phyloP scores from a whole-genome alignment of 129 eudicot genomes.

The Chrysanthemum lavandulifolium region DNA sequence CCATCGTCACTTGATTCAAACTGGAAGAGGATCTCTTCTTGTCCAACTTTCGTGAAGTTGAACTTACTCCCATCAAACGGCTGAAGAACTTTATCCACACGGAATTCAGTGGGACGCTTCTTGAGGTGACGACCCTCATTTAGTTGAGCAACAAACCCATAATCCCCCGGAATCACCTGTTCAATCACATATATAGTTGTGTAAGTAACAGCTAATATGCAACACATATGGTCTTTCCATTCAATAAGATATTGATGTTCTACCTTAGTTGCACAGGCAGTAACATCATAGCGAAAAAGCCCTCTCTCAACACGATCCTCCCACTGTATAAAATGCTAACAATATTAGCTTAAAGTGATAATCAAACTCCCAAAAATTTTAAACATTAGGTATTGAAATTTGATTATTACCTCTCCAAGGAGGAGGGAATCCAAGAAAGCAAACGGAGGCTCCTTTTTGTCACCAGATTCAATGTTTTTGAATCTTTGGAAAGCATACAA shows the following conservation, averaged over 20 bases:
- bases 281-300: constrained; percentile 95
- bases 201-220: neutral
- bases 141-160: constrained; percentile 92
- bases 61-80: constrained; percentile 91
- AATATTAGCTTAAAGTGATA: constrained; percentile 13
- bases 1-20: constrained; percentile 83
- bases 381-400: neutral
- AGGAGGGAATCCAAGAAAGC: constrained; percentile 86
- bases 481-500: constrained; percentile 67
- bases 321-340: constrained; percentile 50
- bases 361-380: neutral
- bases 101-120: constrained; percentile 99
- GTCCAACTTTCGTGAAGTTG: constrained; percentile 98
- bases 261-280: constrained; percentile 98
- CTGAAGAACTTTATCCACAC: constrained; percentile 95
- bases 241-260: neutral
- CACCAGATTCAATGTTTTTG: constrained; percentile 34
- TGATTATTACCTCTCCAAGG: constrained; percentile 75
- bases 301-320: constrained; percentile 91
- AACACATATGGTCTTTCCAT: neutral
- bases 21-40: constrained; percentile 95
- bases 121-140: constrained; percentile 98
- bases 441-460: constrained; percentile 60
- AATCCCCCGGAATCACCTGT: constrained; percentile 87
- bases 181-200: neutral